Evolutionary conservation across 768 basidiomycete genomes (phyloP), one percentile per base, ranked within the genome.

Genomic region (Butyriboletus loyo): DNA sequence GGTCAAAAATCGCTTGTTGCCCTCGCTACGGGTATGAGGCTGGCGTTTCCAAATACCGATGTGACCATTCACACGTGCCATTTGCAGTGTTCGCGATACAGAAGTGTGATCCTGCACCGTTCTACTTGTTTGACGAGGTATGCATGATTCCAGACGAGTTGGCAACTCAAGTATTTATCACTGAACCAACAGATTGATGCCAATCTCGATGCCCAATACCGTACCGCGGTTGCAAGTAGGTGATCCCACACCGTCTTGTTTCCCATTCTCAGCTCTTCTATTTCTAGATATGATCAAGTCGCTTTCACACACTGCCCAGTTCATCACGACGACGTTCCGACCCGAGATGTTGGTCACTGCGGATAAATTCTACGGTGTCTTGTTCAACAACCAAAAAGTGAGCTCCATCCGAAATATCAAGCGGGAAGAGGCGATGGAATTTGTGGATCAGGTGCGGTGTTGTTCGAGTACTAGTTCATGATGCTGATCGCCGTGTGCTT

Each of bases 51-150:
- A 9, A 25, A 46, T 22, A 7, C 22, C 15, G 31, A 38, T 7
- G 13, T 19, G 21, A 45, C 11, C 8, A 32, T 46, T 60, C 21
- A 67, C 45, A 9, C 9, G 28, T 21, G 38, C 17, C 13, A n/a
- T 30, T 42, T 28, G 1, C 63, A 91, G 95, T 99, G 24, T 98
- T 99, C 64, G 93, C 96, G 15, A 98, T 98, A 59, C 97, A 99
- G 72, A 98, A 97, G 72, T 98, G 96, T 66, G 97, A 99, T 64
- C 97, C 97, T 2, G 96, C 97, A 0, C 97, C 97, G 2, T 99
- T 99, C 75, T 98, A 98, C 70, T 78, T 99, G n/a, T 98, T 99
- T 62, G 97, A 99, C 66, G 97, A 98, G 77, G 87, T 86, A 55
- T 9, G 36, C 2, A 19, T 35, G 25, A 44, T 40, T 15, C n/a